Evolutionary conservation across 768 basidiomycete species (phyloP).

Genomic region (Favolaschia claudopus): DNA sequence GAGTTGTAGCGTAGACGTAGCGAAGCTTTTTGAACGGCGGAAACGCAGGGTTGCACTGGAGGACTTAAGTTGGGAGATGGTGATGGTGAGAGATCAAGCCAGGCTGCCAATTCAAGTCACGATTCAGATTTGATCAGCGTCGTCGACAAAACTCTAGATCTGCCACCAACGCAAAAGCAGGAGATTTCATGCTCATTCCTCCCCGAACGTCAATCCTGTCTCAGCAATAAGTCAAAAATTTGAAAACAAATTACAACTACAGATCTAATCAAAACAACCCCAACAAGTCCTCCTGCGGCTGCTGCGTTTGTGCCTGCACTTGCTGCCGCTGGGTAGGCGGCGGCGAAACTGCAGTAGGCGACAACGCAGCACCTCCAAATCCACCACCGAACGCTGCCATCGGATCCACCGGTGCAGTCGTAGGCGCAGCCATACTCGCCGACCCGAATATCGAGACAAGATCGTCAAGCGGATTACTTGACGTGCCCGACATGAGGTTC

Average conservation of each 20-base stretch:
- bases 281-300: conserved; percentile 57
- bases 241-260: conserved; percentile 17
- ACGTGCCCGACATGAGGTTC: conserved; percentile 79
- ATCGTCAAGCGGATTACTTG: conserved; percentile 91
- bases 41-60: too few relatives aligned
- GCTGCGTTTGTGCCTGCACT: conserved; percentile 37
- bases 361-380: conserved; percentile 30
- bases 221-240: too few relatives aligned
- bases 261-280: conserved; percentile 53
- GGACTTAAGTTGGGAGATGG: too few relatives aligned
- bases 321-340: conserved; percentile 27
- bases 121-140: too few relatives aligned
- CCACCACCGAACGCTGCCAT: conserved; percentile 19
- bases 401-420: not conserved
- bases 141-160: too few relatives aligned
- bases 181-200: too few relatives aligned
- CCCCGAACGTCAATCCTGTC: too few relatives aligned
- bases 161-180: too few relatives aligned
- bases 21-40: too few relatives aligned
- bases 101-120: too few relatives aligned
- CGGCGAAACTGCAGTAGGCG: conserved; percentile 15
- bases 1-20: too few relatives aligned
- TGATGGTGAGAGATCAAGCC: too few relatives aligned
- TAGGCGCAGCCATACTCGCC: conserved; percentile 42
- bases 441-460: conserved; percentile 91